Base-by-base conservation (phyloP, 306 rosid genomes). In the Citrullus amarus region DNA sequence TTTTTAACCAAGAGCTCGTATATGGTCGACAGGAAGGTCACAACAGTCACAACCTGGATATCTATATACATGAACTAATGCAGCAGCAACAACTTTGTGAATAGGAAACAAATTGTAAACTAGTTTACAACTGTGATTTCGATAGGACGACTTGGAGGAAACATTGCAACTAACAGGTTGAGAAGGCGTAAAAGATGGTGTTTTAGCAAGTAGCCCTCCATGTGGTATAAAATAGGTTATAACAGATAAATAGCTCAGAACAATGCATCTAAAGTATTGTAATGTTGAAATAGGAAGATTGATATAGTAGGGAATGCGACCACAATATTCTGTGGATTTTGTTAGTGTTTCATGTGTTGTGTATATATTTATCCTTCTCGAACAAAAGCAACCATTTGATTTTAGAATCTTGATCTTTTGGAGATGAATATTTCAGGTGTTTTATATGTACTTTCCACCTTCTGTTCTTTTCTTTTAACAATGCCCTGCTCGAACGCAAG, bases 81-180 rank as follows among this genome's bases (percentile, higher is more conserved):
- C 61, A 71, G 77, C 77, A 48, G 77, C 20, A 71, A 16, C 61
- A 51, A 72, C 77, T 11, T 53, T 74, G 78, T 74, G 78, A 54
- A 74, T 74, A 74, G 15, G 62, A 74, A 74, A 74, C 78, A 55
- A 74, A 53, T 30, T 74, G 63, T 74, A 74, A 51, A 74, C 78
- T 74, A 73, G 77, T 73, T 50, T 73, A 73, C 61, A 36, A 51
- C 77, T 48, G 60, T 48, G 61, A 48, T 73, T 25, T 51, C 13
- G 14, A 74, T 74, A 74, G 78, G 43, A 74, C 57, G 38, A 22
- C 48, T 53, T 53, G 78, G 50, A 53, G 63, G 62, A 74, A 34
- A 63, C 32, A 74, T 9, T 74, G 63, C 30, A 34, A 54, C 77
- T 73, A 73, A 73, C 77, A 73, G 61, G 77, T 73, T 9, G 14